phyloP scores from a whole-genome alignment of 306 rosid species.

The Cicer bijugum region DNA sequence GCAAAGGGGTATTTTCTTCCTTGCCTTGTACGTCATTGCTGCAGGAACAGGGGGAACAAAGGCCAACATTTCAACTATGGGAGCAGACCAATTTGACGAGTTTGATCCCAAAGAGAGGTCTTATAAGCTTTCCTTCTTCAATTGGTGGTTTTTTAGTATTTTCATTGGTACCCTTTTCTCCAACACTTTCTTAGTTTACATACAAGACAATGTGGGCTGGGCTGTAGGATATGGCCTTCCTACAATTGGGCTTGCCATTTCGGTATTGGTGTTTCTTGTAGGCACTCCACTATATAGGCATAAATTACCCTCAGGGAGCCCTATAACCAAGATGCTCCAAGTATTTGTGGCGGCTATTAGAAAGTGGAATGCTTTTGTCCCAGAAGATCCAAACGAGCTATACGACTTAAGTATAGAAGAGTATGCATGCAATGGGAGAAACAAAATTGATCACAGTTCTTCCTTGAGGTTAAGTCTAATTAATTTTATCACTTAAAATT shows the following conservation, averaged over 20 bases:
- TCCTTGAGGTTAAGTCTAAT: slow-evolving; percentile 59
- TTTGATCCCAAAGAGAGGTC: slow-evolving; percentile 68
- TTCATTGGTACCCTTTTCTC: slow-evolving; percentile 79
- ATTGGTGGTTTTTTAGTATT: slow-evolving; percentile 88
- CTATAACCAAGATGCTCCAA: slow-evolving; percentile 59
- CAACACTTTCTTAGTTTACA: slow-evolving; percentile 68
- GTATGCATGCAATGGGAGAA: slow-evolving; percentile 45
- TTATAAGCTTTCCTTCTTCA: slow-evolving; percentile 75
- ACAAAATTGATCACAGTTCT: slow-evolving; percentile 58
- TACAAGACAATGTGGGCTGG: slow-evolving; percentile 81
- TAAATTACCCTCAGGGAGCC: slow-evolving; percentile 77
- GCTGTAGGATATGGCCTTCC: slow-evolving; percentile 84
- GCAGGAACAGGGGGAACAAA: slow-evolving; percentile 85
- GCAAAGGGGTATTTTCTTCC: slow-evolving; percentile 64
- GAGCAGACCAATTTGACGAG: slow-evolving; percentile 87
- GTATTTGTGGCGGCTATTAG: slow-evolving; percentile 64
- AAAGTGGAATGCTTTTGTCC: slow-evolving; percentile 58
- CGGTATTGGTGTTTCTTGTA: slow-evolving; percentile 61
- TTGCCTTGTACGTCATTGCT: slow-evolving; percentile 70
- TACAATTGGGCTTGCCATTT: slow-evolving; percentile 64
- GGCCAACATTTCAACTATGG: slow-evolving; percentile 90
- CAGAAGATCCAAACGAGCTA: slow-evolving; percentile 68
- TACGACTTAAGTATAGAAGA: slow-evolving; percentile 62
- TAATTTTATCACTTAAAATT: neutral
- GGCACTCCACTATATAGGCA: slow-evolving; percentile 79